Conservation (phyloP, 352 stramenopile species). For the Bremia lactucae region DNA sequence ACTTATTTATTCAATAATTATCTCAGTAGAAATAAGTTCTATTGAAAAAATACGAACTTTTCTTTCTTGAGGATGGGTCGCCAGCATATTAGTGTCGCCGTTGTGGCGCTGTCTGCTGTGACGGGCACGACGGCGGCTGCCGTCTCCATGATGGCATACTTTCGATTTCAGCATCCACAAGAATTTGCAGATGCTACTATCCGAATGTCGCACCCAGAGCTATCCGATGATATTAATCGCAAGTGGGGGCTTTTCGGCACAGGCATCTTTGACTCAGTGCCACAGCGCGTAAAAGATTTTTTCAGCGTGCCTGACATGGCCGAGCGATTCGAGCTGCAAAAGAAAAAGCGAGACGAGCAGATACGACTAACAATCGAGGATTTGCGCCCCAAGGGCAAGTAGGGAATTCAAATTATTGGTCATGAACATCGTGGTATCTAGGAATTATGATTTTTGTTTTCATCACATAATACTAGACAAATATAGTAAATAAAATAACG, state of each 20-base stretch:
- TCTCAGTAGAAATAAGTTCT: background rate
- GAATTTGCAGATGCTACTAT: slow-evolving; percentile 75
- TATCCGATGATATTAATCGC: slow-evolving; percentile 53
- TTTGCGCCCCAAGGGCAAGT: slow-evolving; percentile 61
- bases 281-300: slow-evolving; percentile 46
- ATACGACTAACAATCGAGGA: slow-evolving; percentile 69
- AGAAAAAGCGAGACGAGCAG: slow-evolving; percentile 56
- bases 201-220: slow-evolving; percentile 67
- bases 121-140: slow-evolving; percentile 76
- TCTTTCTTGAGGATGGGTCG: slow-evolving; percentile 14
- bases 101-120: slow-evolving; percentile 54
- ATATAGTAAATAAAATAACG: slow-evolving; percentile 8
- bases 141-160: slow-evolving; percentile 73
- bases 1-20: too few species aligned
- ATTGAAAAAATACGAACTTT: too few species aligned
- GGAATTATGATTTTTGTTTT: too few species aligned
- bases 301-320: slow-evolving; percentile 56
- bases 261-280: slow-evolving; percentile 66
- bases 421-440: too few species aligned
- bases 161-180: slow-evolving; percentile 74
- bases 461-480: too few species aligned
- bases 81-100: slow-evolving; percentile 37
- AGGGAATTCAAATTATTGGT: too few species aligned
- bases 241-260: slow-evolving; percentile 81
- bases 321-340: slow-evolving; percentile 59